These are phyloP conservation scores for Magnusiomyces magnusii DNA, from an alignment of 1,139 yeast genomes.

Conservation along the genomic window DNA sequence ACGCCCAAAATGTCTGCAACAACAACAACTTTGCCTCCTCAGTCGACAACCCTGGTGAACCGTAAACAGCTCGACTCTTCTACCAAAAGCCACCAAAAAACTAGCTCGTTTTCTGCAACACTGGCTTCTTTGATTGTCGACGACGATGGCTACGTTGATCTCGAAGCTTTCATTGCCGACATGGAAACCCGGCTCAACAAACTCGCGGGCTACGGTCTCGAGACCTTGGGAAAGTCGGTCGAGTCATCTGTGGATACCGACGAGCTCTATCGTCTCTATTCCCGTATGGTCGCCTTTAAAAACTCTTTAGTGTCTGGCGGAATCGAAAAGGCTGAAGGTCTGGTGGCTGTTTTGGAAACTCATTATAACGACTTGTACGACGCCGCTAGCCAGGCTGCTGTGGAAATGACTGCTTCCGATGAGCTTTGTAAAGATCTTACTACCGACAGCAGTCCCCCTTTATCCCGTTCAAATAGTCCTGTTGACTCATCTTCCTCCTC, in stretches of 20 bases:
- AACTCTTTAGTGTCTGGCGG: conserved; percentile 31
- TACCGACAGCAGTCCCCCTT: not conserved
- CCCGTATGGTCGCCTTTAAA: conserved; percentile 28
- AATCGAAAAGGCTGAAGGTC: conserved; percentile 29
- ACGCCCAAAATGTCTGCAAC: too few relatives aligned
- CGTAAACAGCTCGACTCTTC: too few relatives aligned
- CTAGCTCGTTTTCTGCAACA: not conserved
- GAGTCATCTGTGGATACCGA: conserved; percentile 24
- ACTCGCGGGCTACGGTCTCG: conserved; percentile 30
- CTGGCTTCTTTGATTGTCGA: not conserved
- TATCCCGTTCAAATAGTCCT: not conserved
- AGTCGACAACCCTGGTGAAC: not conserved
- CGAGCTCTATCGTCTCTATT: conserved; percentile 25
- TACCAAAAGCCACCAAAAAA: not conserved
- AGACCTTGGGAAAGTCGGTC: not conserved
- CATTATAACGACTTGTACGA: conserved; percentile 19
- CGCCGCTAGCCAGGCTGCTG: conserved; percentile 1
- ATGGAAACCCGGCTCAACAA: conserved; percentile 22
- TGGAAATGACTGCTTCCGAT: not conserved
- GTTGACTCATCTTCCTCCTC: not conserved
- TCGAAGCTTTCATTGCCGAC: not conserved
- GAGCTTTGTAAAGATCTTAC: not conserved
- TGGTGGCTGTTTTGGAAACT: conserved; percentile 27
- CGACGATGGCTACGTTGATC: conserved; percentile 1
- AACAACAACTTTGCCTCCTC: not conserved